These are phyloP conservation scores for Fraxinus paxiana DNA, from an alignment of 305 asterid genomes.

Conservation along the genomic window DNA sequence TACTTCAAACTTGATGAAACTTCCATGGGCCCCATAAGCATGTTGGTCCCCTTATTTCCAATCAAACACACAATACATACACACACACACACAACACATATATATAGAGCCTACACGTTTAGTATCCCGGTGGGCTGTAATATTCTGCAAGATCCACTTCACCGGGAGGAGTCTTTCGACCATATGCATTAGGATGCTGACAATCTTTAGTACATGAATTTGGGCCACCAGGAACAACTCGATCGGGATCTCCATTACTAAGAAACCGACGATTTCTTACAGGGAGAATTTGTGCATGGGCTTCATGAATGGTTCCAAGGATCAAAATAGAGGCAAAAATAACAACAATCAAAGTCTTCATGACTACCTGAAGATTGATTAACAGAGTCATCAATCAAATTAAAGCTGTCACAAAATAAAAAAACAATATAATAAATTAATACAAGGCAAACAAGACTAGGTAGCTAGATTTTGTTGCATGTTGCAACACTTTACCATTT, in stretches of 20 bases:
- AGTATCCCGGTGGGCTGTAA: background rate
- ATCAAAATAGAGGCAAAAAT: background rate
- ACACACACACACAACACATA: background rate
- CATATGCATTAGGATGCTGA: background rate
- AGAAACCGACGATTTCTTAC: background rate
- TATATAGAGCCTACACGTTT: background rate
- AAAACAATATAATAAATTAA: background rate
- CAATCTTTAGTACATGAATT: background rate
- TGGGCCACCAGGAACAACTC: background rate
- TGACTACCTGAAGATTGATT: background rate
- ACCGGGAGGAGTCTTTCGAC: background rate
- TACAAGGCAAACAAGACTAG: background rate
- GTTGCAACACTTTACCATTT: background rate
- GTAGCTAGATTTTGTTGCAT: background rate
- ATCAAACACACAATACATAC: background rate
- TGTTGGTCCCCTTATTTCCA: background rate
- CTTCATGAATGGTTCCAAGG: background rate
- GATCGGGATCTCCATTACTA: background rate
- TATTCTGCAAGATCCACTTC: background rate
- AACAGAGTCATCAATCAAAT: background rate
- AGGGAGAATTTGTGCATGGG: background rate
- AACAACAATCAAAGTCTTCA: background rate
- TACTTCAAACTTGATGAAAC: background rate
- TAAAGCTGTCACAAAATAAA: background rate
- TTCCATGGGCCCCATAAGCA: background rate